Conservation (phyloP, 805 yeast species). For the Candida stauntonica region DNA sequence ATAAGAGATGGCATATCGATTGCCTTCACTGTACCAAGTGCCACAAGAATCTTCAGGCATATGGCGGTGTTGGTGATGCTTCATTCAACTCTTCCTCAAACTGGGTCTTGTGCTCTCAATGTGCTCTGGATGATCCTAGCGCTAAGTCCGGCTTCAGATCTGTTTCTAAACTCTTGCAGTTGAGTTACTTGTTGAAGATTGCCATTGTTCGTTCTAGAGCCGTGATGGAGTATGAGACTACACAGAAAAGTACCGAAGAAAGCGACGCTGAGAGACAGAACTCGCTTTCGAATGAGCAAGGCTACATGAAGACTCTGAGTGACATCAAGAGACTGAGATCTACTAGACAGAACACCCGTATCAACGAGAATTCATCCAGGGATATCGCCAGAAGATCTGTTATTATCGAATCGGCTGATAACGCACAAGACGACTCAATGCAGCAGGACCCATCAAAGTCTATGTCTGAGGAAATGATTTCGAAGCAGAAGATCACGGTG, state of each 20-base stretch:
- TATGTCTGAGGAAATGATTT: conserved; percentile 18
- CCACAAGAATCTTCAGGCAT: conserved; percentile 33
- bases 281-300: conserved; percentile 35
- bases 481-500: conserved; percentile 26
- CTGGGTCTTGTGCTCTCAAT: conserved; percentile 54
- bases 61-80: conserved; percentile 41
- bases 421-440: conserved; percentile 8
- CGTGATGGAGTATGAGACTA: conserved; percentile 43
- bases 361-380: conserved; percentile 45
- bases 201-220: conserved; percentile 73
- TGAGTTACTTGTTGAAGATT: conserved; percentile 71
- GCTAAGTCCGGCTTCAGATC: conserved; percentile 50
- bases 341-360: conserved; percentile 59
- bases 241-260: conserved; percentile 9
- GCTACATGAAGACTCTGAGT: conserved; percentile 64
- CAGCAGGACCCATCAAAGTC: conserved; percentile 2
- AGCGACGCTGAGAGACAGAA: conserved; percentile 3
- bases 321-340: conserved; percentile 77
- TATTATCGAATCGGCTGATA: conserved; percentile 41
- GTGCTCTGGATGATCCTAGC: conserved; percentile 49
- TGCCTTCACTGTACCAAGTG: conserved; percentile 73
- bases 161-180: conserved; percentile 70
- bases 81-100: conserved; percentile 34
- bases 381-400: conserved; percentile 64
- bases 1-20: conserved; percentile 73